A percentile compares a stretch with the other conserved stretches of the same genome.
phyloP scores from a whole-genome alignment of 78 protist genomes.

The Pelomyxa schiedti region DNA sequence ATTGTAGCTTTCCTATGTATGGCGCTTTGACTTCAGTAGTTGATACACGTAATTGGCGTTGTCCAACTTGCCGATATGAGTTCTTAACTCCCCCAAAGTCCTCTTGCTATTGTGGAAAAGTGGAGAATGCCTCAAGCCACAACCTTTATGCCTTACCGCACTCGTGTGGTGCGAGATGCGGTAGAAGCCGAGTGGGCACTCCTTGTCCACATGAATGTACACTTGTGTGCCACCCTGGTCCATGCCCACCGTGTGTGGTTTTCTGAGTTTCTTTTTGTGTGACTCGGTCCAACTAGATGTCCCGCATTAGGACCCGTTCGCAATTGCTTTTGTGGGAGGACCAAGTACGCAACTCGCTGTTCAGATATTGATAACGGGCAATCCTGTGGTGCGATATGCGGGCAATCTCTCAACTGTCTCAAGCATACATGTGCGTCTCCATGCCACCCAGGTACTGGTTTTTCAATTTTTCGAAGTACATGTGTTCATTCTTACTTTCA shows the following conservation, averaged over 20 bases:
- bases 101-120: constrained; percentile 40
- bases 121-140: constrained; percentile 13
- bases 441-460: constrained; percentile 54
- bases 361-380: constrained; percentile 31
- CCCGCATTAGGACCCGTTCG: constrained; percentile 18
- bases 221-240: constrained; percentile 56
- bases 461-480: no score
- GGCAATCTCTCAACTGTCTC: constrained; percentile 26
- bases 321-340: constrained; percentile 24
- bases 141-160: constrained; percentile 27
- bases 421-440: constrained; percentile 24
- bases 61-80: constrained; percentile 36
- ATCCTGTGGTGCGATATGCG: constrained; percentile 17
- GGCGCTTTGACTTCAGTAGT: no score
- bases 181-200: constrained; percentile 20
- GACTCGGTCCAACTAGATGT: not conserved
- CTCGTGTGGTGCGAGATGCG: constrained; percentile 48
- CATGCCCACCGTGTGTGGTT: constrained; percentile 48
- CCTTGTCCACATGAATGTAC: constrained; percentile 47
- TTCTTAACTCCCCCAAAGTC: not conserved
- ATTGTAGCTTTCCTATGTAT: no score
- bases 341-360: constrained; percentile 21
- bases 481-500: no score
- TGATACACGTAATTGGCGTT: no score
- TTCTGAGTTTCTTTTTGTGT: not conserved